These are phyloP conservation scores for Claviceps africana DNA, from an alignment of 2,329 filamentous ascomycete genomes.

Conservation along the genomic window DNA sequence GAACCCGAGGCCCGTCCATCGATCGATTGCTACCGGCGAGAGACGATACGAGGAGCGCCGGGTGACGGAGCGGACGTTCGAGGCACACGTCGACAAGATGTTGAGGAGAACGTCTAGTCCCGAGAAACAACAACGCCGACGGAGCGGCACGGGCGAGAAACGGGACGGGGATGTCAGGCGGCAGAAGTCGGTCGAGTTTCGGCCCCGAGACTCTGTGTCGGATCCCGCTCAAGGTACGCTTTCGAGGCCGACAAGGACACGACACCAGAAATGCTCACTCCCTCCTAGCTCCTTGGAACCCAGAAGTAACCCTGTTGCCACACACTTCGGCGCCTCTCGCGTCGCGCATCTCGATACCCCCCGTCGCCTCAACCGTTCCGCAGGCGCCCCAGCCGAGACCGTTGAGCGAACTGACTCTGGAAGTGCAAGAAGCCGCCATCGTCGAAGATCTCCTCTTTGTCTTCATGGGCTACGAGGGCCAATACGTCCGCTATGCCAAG, in stretches of 20 bases:
- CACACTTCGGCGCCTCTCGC: conserved; percentile 61
- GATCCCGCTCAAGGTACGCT: conserved; percentile 37
- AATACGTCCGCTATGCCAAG: conserved; percentile 79
- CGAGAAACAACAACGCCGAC: conserved; percentile 36
- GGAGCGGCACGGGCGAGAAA: conserved; percentile 24
- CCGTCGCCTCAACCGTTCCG: conserved; percentile 62
- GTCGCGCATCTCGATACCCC: conserved; percentile 46
- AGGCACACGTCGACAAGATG: conserved; percentile 50
- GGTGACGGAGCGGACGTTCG: conserved; percentile 38
- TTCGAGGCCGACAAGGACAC: background rate
- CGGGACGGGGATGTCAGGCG: conserved; percentile 23
- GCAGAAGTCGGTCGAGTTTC: conserved; percentile 30
- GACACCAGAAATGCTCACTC: background rate
- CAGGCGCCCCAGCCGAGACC: conserved; percentile 56
- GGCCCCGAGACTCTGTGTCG: conserved; percentile 28
- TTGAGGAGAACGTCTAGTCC: conserved; percentile 47
- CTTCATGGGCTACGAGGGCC: conserved; percentile 97
- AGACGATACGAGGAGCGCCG: conserved; percentile 37
- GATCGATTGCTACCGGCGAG: conserved; percentile 23
- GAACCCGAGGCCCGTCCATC: conserved; percentile 36
- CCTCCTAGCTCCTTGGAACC: conserved; percentile 51
- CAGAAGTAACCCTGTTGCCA: conserved; percentile 58
- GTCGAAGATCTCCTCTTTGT: conserved; percentile 86
- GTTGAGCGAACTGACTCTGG: conserved; percentile 57
- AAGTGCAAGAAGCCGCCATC: conserved; percentile 74